A percentile compares a stretch with the other conserved stretches of the same genome.
phyloP scores from a whole-genome alignment of 805 yeast genomes.

The Candida chilensis region DNA sequence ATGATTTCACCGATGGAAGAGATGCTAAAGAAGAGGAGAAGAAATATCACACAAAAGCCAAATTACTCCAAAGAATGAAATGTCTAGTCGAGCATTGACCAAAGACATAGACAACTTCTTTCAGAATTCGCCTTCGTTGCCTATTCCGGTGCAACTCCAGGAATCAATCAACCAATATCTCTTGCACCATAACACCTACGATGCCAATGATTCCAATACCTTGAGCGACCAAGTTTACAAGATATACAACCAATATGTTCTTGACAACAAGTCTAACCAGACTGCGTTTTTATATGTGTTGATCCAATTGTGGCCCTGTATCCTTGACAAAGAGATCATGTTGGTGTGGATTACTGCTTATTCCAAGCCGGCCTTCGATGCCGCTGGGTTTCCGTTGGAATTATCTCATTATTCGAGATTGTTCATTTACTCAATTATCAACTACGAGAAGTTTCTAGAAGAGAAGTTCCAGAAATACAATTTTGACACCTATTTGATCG shows the following conservation, averaged over 20 bases:
- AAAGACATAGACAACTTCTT: no score
- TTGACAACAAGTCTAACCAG: conserved; percentile 15
- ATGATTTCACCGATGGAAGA: no score
- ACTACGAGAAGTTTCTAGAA: no score
- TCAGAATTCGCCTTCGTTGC: background rate
- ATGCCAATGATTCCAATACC: conserved; percentile 12
- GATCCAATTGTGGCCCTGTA: conserved; percentile 17
- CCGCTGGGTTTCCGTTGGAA: conserved; percentile 24
- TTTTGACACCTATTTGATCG: no score
- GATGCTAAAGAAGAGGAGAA: no score
- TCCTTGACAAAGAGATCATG: conserved; percentile 13
- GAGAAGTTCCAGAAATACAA: no score
- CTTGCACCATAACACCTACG: conserved; percentile 19
- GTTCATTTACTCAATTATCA: no score
- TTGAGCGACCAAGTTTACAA: conserved; percentile 20
- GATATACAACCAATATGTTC: conserved; percentile 16
- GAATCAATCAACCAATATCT: background rate
- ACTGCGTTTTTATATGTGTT: conserved; percentile 22
- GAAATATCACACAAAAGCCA: no score
- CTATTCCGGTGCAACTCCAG: background rate
- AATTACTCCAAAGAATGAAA: no score
- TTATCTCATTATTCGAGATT: no score
- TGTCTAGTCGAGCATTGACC: no score
- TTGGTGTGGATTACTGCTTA: conserved; percentile 24
- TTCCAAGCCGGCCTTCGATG: conserved; percentile 28